Evolutionary conservation across 192 early-diverging fungal species (phyloP), one percentile per base, ranked within the genome.

Genomic region (Coemansia sp.): DNA sequence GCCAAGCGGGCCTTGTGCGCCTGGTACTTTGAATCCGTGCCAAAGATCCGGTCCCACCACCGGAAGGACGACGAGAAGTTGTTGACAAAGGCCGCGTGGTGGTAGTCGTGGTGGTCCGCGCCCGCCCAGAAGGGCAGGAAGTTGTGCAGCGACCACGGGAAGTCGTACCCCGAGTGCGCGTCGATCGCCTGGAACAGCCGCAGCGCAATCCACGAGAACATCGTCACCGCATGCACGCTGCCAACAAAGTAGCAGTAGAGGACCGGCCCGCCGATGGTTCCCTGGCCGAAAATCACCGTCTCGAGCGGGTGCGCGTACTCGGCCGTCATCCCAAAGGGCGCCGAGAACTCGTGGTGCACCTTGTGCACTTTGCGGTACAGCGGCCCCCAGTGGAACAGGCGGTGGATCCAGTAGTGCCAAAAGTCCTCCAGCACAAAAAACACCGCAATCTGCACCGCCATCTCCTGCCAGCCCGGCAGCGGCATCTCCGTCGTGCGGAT

Each of bases 341-440:
- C 87, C 16, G 89, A 81, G 79, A 87, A 94, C 67, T 91, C 84
- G 77, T 97, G 94, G 79, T 97, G 93, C 10, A 88, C 77, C 79
- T 97, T 97, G 86, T 97, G 94, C 53, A 97, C 88, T 53, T 81
- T 68, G 58, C 90, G 90, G 79, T 97, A 97, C 56, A 94, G 72
- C 31, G 84, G 81, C 3, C 88, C 87, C 64, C 86, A 89, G 82
- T 97, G 94, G 48, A 97, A 81, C 42, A 83, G 73, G 30, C 93
- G 87, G 79, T 97, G 94, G 17, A 85, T 76, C 81, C 83, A 91
- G 85, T 95, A 97, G 62, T 94, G 93, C 71, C 84, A 92, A n/a
- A 85, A 81, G 59, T 97, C 94, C 69, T 95, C 93, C 47, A 88
- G 72, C 23, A 95, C 53, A 46, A 97, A 84, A 64, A 90, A 96